These are phyloP conservation scores for Solanum rostratum DNA, from an alignment of 257 asterid genomes.

Conservation along the genomic window DNA sequence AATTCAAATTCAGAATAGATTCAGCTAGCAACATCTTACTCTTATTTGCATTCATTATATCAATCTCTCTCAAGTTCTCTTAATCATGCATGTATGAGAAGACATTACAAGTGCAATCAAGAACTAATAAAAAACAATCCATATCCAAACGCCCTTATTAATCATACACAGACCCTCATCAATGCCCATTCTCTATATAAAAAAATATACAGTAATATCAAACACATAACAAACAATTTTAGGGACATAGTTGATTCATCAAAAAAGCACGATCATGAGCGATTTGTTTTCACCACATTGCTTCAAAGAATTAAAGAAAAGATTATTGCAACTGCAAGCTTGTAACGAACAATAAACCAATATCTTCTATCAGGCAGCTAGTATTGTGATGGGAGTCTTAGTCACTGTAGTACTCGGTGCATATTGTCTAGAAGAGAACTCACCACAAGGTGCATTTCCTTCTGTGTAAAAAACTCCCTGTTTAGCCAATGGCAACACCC, in stretches of 20 bases:
- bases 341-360: neutral
- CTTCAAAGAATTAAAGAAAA: neutral
- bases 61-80: neutral
- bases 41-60: neutral
- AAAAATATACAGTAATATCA: too few relatives aligned
- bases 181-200: too few relatives aligned
- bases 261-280: neutral
- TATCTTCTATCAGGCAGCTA: neutral
- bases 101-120: neutral
- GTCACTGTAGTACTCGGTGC: neutral
- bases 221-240: too few relatives aligned
- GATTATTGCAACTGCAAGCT: neutral
- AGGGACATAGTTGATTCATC: neutral
- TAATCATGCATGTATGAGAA: neutral
- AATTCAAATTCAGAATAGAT: neutral
- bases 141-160: too few relatives aligned
- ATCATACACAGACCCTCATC: too few relatives aligned
- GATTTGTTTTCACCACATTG: neutral
- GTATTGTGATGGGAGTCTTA: neutral
- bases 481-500: conserved; percentile 8
- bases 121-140: too few relatives aligned
- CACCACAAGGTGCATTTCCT: neutral
- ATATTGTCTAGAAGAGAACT: neutral
- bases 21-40: neutral
- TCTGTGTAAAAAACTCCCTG: conserved; percentile 24